Conservation (phyloP, 2,329 filamentous ascomycete genomes). For the Ophiostoma novo-ulmi region DNA sequence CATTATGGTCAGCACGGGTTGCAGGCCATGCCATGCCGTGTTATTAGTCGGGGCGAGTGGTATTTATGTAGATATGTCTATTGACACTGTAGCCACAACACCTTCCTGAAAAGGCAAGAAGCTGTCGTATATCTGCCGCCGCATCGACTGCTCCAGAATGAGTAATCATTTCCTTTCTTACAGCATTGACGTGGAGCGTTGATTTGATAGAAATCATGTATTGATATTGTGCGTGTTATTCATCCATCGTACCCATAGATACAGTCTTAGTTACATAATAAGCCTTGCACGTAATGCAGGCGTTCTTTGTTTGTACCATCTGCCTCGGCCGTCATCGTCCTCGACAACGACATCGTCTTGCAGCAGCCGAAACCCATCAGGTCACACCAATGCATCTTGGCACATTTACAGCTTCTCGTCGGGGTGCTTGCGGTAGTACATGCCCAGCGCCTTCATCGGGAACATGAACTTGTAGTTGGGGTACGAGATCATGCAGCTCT, state of each 20-base stretch:
- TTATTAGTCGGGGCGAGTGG: not conserved
- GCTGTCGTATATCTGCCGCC: not conserved
- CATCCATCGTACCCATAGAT: not conserved
- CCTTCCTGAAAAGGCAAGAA: not conserved
- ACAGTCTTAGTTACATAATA: not conserved
- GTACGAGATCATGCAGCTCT: conserved; percentile 98
- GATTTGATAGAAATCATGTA: not conserved
- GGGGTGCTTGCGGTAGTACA: conserved; percentile 72
- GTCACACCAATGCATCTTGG: too few relatives aligned
- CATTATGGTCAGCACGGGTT: not conserved
- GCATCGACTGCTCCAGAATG: not conserved
- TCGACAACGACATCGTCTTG: not conserved
- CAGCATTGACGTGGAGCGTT: not conserved
- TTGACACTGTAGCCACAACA: not conserved
- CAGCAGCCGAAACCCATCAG: not conserved
- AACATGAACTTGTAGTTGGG: conserved; percentile 99
- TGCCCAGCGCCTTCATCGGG: conserved; percentile 85
- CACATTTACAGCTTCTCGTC: conserved; percentile 41
- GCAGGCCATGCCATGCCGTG: not conserved
- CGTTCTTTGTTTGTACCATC: not conserved
- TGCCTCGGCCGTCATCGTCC: not conserved
- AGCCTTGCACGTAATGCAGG: not conserved
- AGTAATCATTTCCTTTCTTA: not conserved
- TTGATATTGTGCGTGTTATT: not conserved
- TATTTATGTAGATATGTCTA: not conserved